Evolutionary conservation across 2,329 filamentous ascomycete genomes (phyloP).

Genomic region (Colletotrichum sp.): DNA sequence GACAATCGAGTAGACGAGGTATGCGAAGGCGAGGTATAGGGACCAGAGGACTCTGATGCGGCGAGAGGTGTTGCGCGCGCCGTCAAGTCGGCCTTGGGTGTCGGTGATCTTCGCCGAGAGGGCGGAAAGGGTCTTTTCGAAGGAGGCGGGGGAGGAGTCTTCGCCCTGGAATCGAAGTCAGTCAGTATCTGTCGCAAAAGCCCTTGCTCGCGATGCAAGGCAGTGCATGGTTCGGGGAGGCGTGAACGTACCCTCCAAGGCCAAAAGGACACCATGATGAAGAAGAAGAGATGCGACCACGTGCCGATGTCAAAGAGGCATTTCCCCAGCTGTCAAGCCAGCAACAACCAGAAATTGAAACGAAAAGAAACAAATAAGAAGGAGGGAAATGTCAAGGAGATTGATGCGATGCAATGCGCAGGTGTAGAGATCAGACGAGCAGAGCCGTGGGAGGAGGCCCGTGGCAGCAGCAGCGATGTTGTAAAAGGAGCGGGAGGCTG

Average conservation of each 20-base stretch:
- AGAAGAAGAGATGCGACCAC: slow-evolving; percentile 10
- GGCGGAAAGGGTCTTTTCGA: slow-evolving; percentile 87
- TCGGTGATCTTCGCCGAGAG: slow-evolving; percentile 83
- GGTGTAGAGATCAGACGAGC: background rate
- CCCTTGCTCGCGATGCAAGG: background rate
- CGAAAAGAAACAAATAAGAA: background rate
- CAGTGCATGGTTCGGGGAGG: background rate
- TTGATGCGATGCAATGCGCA: background rate
- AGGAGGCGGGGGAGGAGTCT: slow-evolving; percentile 83
- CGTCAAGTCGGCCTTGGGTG: slow-evolving; percentile 76
- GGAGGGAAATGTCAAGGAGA: background rate
- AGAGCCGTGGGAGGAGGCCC: background rate
- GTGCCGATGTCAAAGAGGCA: slow-evolving; percentile 15
- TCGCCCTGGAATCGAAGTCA: slow-evolving; percentile 60
- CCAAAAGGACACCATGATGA: slow-evolving; percentile 80
- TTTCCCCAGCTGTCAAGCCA: background rate
- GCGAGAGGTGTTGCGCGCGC: slow-evolving; percentile 72
- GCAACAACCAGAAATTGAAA: background rate
- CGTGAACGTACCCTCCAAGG: slow-evolving; percentile 72
- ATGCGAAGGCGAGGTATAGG: slow-evolving; percentile 88
- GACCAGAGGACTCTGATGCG: slow-evolving; percentile 87
- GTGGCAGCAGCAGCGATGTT: background rate
- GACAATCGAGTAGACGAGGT: slow-evolving; percentile 85
- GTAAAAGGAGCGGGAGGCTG: slow-evolving; percentile 4
- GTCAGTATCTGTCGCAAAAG: background rate